Evolutionary conservation across 345 rosid species (phyloP).

Genomic region (Linum trigynum): DNA sequence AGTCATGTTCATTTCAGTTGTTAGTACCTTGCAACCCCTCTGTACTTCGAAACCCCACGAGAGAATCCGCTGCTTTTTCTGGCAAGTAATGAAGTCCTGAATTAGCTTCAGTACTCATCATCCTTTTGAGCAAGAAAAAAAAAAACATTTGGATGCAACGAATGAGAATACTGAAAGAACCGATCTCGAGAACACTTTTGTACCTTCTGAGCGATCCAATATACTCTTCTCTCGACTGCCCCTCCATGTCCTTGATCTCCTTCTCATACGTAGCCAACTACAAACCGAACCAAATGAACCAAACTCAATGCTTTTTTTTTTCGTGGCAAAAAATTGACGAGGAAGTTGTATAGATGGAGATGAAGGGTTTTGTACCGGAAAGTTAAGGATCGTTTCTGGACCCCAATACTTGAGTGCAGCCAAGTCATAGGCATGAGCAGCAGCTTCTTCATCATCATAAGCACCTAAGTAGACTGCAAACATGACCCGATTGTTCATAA

Average conservation of each 20-base stretch:
- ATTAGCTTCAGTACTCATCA: too few relatives aligned
- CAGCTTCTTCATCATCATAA: constrained; percentile 82
- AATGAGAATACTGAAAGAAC: neutral
- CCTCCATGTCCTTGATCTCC: constrained; percentile 71
- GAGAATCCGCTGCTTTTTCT: constrained; percentile 97
- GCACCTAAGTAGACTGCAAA: constrained; percentile 38
- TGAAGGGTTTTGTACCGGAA: constrained; percentile 39
- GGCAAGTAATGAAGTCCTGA: constrained; percentile 10
- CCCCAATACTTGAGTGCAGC: constrained; percentile 98
- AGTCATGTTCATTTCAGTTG: constrained; percentile 7
- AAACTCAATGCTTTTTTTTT: neutral
- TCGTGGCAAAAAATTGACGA: neutral
- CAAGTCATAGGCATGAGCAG: constrained; percentile 92
- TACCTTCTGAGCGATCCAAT: constrained; percentile 87
- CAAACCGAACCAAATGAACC: neutral
- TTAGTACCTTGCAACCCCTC: constrained; percentile 96
- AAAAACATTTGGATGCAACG: too few relatives aligned
- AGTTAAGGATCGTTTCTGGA: constrained; percentile 70
- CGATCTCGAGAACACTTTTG: neutral
- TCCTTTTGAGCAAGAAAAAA: too few relatives aligned
- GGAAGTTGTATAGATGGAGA: neutral
- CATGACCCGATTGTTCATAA: neutral
- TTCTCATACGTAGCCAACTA: constrained; percentile 50
- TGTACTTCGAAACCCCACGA: constrained; percentile 85
- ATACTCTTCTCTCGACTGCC: constrained; percentile 71